Conservation (phyloP, 139 green algal genomes). For the Diplosphaera chodatii region DNA sequence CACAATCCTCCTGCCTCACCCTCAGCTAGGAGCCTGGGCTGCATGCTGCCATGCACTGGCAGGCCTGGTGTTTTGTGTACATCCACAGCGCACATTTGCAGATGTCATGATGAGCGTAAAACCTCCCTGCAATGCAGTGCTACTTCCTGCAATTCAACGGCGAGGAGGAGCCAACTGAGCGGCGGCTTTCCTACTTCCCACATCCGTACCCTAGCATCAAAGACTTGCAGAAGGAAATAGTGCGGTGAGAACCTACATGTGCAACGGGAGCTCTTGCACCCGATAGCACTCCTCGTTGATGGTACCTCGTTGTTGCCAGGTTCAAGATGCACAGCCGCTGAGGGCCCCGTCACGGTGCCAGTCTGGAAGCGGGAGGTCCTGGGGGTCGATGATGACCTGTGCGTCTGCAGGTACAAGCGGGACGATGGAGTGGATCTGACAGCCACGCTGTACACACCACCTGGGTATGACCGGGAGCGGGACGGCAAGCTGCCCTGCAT, state of each 20-base stretch:
- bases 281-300: too few species aligned
- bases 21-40: too few species aligned
- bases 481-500: constrained; percentile 87
- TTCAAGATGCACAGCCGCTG: too few species aligned
- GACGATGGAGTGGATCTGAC: constrained; percentile 89
- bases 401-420: constrained; percentile 69
- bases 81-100: not conserved
- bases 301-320: too few species aligned
- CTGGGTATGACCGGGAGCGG: constrained; percentile 63
- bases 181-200: constrained; percentile 81
- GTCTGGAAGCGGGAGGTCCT: not conserved
- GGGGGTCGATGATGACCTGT: not conserved
- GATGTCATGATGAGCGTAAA: not conserved
- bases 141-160: constrained; percentile 1
- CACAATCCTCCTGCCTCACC: too few species aligned
- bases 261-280: too few species aligned
- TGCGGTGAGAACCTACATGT: constrained; percentile 21
- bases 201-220: constrained; percentile 88
- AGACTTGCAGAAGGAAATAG: constrained; percentile 63
- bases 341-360: too few species aligned
- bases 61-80: too few species aligned
- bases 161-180: constrained; percentile 19
- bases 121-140: not conserved
- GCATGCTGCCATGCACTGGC: too few species aligned
- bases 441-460: constrained; percentile 90